Base-by-base conservation (phyloP, 2,329 filamentous ascomycete genomes). In the Escovopsis sp. region DNA sequence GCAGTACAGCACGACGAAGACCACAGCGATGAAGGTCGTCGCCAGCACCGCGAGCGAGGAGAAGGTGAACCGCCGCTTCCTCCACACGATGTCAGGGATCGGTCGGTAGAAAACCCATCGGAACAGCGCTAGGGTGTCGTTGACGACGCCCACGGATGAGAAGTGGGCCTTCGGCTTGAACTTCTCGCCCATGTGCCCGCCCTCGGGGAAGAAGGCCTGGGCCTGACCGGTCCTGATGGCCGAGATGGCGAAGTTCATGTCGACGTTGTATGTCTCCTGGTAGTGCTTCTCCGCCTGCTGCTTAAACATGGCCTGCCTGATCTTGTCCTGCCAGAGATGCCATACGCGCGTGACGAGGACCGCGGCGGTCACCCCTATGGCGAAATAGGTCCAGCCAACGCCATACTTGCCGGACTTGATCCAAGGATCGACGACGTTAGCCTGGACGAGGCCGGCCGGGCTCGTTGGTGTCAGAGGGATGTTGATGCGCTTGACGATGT, bases 251-350 rank as follows among this genome's bases (percentile, higher is more conserved):
- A 62, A 62, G 16, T 65, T 61, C 26, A 63, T 58, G 34, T 72
- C 65, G 36, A 67, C 48, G 50, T 54, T 64, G 53, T 75, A 68
- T 32, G 70, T 44, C 34, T 64, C 54, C 39, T 54, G 70, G 52
- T 72, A 76, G 47, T 78, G 70, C 47, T 76, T 68, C 50, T 82
- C 68, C 47, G 83, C 68, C 52, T 84, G 76, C 51, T 90, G 78
- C 60, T 92, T 88, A 61, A 90, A 83, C 40, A 90, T 73, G 42
- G 85, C 87, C 45, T 87, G 82, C 45, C 87, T 75, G 45, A 93
- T 84, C 61, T 90, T 92, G 63, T 94, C 87, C 47, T 87, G 85
- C 79, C 85, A 94, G 46, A 80, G 77, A 56, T 94, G 81, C 66
- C 87, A 94, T 51, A 82, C 68, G 45, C 85, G 76, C 51, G 88